These are phyloP conservation scores for Piromyces sp. DNA, from an alignment of 192 early-diverging fungal species.

Conservation along the genomic window DNA sequence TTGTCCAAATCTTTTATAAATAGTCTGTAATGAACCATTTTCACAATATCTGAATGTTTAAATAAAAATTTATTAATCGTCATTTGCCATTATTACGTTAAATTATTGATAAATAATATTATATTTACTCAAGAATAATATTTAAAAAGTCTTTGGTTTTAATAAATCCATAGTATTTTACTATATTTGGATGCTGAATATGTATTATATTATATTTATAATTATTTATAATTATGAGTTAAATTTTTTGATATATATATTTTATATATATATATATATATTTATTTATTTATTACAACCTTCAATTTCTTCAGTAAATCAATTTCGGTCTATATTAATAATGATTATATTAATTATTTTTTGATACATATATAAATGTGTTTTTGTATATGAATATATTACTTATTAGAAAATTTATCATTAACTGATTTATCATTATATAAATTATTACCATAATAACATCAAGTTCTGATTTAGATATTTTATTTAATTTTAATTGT, in stretches of 20 bases:
- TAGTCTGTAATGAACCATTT: conserved; percentile 49
- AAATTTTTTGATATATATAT: neutral
- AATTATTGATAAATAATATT: no score
- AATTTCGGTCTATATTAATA: conserved; percentile 15
- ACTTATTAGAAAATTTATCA: no score
- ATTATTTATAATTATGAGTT: no score
- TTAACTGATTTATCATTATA: no score
- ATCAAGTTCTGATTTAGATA: conserved; percentile 9
- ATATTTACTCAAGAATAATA: conserved; percentile 23
- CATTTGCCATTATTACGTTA: neutral
- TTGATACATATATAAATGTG: no score
- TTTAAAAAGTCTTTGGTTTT: conserved; percentile 16
- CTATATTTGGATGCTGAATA: conserved; percentile 23
- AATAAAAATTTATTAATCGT: no score
- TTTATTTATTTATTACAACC: conserved; percentile 8
- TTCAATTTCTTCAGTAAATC: conserved; percentile 26
- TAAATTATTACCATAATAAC: conserved; percentile 16
- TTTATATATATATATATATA: neutral
- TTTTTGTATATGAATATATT: no score
- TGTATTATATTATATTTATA: neutral
- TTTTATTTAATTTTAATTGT: conserved; percentile 17
- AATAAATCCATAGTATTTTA: conserved; percentile 21
- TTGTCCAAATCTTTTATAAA: conserved; percentile 49
- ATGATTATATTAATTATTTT: no score
- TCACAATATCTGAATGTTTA: conserved; percentile 46